phyloP scores from a whole-genome alignment of 169 alveolate species.

The Eimeria tenella region DNA sequence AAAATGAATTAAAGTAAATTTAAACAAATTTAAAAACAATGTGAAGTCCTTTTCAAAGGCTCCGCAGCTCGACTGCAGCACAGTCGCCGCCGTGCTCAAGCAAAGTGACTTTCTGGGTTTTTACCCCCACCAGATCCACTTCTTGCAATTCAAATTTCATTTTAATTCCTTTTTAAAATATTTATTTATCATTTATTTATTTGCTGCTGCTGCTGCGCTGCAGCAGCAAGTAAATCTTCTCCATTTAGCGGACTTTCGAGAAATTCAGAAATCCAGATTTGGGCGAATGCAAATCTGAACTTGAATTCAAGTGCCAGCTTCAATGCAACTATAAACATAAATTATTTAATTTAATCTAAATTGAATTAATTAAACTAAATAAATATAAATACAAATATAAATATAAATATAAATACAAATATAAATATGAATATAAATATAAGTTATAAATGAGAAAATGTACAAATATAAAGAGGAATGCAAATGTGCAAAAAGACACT shows the following conservation, averaged over 20 bases:
- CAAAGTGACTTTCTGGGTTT: conserved; percentile 83
- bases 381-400: not conserved
- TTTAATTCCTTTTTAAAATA: conserved; percentile 83
- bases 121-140: conserved; percentile 98
- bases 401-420: not conserved
- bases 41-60: conserved; percentile 99
- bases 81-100: conserved; percentile 87
- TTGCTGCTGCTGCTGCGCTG: not conserved
- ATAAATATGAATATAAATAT: too few species aligned
- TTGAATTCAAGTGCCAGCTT: conserved; percentile 23
- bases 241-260: conserved; percentile 40
- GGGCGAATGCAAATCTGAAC: not conserved
- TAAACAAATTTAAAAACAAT: conserved; percentile 90
- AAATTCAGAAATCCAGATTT: conserved; percentile 8
- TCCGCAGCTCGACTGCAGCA: conserved; percentile 98
- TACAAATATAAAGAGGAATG: too few species aligned
- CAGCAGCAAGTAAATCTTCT: not conserved
- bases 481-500: not conserved
- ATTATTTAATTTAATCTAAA: conserved; percentile 58
- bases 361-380: too few species aligned
- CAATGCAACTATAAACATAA: conserved; percentile 74
- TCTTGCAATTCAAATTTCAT: conserved; percentile 99
- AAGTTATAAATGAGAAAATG: too few species aligned
- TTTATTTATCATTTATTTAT: not conserved
- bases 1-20: not conserved